Conservation (phyloP, 257 asterid genomes). For the Solanum appendiculatum region DNA sequence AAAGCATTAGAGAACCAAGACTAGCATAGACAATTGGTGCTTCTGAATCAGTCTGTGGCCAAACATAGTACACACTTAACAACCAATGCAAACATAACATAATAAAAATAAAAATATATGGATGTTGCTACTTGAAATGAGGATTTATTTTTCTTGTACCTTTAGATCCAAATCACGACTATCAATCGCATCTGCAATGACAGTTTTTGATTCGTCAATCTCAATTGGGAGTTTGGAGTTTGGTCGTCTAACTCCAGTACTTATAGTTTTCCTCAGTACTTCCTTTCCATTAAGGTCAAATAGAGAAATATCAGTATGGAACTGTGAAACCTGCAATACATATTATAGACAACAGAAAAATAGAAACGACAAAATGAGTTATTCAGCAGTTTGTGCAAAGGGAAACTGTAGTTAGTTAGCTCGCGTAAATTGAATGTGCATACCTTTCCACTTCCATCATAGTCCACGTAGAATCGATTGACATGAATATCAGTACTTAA, state of each 20-base stretch:
- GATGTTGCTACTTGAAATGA: background rate
- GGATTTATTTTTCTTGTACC: conserved; percentile 26
- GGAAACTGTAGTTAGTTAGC: background rate
- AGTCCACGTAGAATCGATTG: conserved; percentile 68
- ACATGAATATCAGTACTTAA: conserved; percentile 22
- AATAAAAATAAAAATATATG: background rate
- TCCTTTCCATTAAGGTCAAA: conserved; percentile 76
- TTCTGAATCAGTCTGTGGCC: conserved; percentile 47
- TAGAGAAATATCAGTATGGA: conserved; percentile 73
- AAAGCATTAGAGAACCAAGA: conserved; percentile 86
- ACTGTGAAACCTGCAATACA: conserved; percentile 60
- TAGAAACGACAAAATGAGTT: conserved; percentile 7
- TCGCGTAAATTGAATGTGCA: background rate
- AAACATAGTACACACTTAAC: background rate
- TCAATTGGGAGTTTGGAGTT: conserved; percentile 80
- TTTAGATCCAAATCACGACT: conserved; percentile 74
- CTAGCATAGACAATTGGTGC: conserved; percentile 81
- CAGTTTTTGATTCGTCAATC: conserved; percentile 55
- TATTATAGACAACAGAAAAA: conserved; percentile 4
- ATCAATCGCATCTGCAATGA: conserved; percentile 54
- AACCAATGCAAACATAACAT: background rate
- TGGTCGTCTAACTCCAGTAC: conserved; percentile 72
- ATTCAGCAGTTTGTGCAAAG: background rate
- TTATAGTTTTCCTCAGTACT: conserved; percentile 64
- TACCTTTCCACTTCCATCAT: conserved; percentile 87